Conservation (phyloP, 2,329 filamentous ascomycete genomes). For the Fusarium domesticum region DNA sequence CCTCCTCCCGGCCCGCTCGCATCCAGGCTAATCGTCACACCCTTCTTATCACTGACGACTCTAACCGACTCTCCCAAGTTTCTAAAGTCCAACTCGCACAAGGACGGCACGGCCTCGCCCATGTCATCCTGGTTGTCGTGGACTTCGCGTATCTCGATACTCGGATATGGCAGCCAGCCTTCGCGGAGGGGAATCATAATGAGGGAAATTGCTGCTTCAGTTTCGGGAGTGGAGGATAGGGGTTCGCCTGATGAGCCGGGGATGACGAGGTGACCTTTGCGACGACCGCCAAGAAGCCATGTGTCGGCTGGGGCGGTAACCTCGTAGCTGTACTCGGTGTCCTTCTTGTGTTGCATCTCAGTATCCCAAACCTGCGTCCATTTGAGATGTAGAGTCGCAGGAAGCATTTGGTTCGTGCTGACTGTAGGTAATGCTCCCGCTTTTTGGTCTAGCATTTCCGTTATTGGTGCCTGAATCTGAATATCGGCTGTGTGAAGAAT, state of each 20-base stretch:
- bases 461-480: slow-evolving; percentile 43
- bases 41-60: slow-evolving; percentile 67
- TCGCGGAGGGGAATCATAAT: slow-evolving; percentile 77
- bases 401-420: slow-evolving; percentile 62
- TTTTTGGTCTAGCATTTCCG: slow-evolving; percentile 28
- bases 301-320: slow-evolving; percentile 68
- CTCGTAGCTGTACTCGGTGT: slow-evolving; percentile 79
- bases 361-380: slow-evolving; percentile 65
- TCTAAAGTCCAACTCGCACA: slow-evolving; percentile 76
- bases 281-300: slow-evolving; percentile 82
- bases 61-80: slow-evolving; percentile 75
- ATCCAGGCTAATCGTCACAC: slow-evolving; percentile 71
- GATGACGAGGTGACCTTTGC: slow-evolving; percentile 73
- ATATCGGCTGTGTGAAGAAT: slow-evolving; percentile 79
- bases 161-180: slow-evolving; percentile 74
- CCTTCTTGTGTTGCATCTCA: slow-evolving; percentile 37
- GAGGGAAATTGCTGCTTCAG: slow-evolving; percentile 61
- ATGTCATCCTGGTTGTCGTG: slow-evolving; percentile 29
- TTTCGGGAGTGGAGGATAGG: slow-evolving; percentile 46
- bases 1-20: slow-evolving; percentile 63
- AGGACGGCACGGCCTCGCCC: slow-evolving; percentile 18
- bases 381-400: slow-evolving; percentile 58
- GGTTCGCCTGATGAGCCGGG: slow-evolving; percentile 41
- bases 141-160: slow-evolving; percentile 71
- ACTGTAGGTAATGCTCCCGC: slow-evolving; percentile 44